Percentiles rank a stretch among this genome's conserved stretches.
Conservation (phyloP, 2,329 filamentous ascomycete genomes). For the Talaromyces piceae region DNA sequence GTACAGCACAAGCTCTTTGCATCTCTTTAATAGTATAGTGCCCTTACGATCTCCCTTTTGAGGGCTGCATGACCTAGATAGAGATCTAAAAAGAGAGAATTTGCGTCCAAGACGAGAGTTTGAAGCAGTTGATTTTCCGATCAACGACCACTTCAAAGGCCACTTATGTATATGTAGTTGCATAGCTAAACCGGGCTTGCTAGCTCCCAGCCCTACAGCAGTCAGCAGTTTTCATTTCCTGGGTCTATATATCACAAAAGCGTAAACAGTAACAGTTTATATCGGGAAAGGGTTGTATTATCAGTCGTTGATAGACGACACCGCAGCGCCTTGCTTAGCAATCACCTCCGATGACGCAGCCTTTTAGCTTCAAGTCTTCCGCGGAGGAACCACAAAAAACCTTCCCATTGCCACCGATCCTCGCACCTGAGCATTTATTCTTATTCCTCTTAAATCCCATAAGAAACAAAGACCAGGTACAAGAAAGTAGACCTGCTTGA, state of each 20-base stretch:
- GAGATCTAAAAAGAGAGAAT: background rate
- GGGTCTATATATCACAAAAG: no score
- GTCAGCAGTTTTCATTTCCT: no score
- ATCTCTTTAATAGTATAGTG: background rate
- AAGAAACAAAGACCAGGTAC: background rate
- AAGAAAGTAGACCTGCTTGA: background rate
- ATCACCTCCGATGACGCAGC: conserved; percentile 13
- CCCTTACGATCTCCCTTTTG: background rate
- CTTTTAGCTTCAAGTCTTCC: conserved; percentile 2
- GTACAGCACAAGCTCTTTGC: background rate
- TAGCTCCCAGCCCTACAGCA: no score
- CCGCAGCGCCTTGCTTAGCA: conserved; percentile 8
- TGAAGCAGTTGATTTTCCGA: background rate
- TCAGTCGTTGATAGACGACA: background rate
- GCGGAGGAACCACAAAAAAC: conserved; percentile 2
- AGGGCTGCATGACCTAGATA: background rate
- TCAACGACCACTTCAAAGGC: no score
- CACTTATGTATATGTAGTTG: no score
- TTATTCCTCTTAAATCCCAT: background rate
- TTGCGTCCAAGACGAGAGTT: background rate
- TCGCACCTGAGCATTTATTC: background rate
- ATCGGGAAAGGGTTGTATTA: background rate
- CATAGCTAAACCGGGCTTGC: no score
- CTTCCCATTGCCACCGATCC: background rate
- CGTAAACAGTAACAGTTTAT: no score